phyloP scores from a whole-genome alignment of 2,329 filamentous ascomycete species.

The Colletotrichum viniferum region DNA sequence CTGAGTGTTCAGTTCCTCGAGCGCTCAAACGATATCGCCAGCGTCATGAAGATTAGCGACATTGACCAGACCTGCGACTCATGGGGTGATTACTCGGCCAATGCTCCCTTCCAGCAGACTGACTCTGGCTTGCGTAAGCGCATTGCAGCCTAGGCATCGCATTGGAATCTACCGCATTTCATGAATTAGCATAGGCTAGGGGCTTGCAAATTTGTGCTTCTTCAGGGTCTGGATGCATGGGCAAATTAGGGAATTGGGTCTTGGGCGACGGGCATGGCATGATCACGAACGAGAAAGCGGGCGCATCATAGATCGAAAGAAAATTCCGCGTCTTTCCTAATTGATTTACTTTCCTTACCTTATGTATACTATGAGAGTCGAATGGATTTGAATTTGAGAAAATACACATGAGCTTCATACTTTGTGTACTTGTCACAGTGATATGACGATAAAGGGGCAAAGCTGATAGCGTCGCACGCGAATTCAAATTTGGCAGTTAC shows the following conservation, averaged over 20 bases:
- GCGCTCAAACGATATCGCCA: slow-evolving; percentile 24
- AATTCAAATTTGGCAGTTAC: not conserved
- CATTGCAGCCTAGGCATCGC: not conserved
- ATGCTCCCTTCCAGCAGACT: not conserved
- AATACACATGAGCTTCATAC: not conserved
- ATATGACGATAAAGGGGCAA: not conserved
- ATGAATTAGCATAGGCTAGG: not conserved
- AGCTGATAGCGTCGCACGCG: not conserved
- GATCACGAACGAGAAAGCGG: not conserved
- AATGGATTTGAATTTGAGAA: not conserved
- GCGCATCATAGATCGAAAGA: slow-evolving; percentile 13
- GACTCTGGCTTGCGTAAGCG: slow-evolving; percentile 4
- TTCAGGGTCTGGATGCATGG: not conserved
- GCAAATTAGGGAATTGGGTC: not conserved
- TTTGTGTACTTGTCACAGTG: not conserved
- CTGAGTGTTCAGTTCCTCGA: slow-evolving; percentile 58
- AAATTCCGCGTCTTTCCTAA: not conserved
- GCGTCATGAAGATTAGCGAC: not conserved
- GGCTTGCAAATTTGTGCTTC: not conserved
- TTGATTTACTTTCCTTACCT: not conserved
- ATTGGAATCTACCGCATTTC: not conserved
- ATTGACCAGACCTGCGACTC: not conserved
- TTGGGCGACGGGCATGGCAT: not conserved
- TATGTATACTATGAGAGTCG: not conserved
- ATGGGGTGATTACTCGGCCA: slow-evolving; percentile 3